Base-by-base conservation (phyloP, 2,329 filamentous ascomycete species). In the Microsporum canis region DNA sequence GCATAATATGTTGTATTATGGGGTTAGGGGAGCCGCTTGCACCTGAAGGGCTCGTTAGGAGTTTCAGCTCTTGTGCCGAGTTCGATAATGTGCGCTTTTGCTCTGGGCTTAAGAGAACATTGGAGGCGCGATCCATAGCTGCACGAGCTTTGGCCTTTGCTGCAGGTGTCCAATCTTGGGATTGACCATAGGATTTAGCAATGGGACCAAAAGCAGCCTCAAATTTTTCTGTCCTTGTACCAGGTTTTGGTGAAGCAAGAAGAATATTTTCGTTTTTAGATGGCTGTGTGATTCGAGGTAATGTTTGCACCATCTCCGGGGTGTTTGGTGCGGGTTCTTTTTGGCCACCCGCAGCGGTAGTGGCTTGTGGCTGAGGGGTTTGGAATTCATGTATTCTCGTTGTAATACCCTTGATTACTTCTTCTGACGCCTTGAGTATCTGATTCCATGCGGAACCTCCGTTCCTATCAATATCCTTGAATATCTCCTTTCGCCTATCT, bases 371-470 rank as follows among this genome's bases (percentile, higher is more conserved):
- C 70, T 43, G 67, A 59, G 6, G 78, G 62, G 80, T 81, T 61
- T 80, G 80, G 65, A 81, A 84, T 12, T 80, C 77, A 57, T 86
- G 82, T 57, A 96, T 85, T 53, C 89, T 85, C 5, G 74, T 74
- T 61, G 84, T 83, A 57, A 96, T 82, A 8, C 78, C 79, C 65
- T 84, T 83, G 58, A 96, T 79, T 17, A 88, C 80, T 10, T 83
- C 81, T 17, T 92, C 79, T 68, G 89, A 91, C 5, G 86, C 76
- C 17, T 78, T 77, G 63, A 86, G 85, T 56, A 95, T 81, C 68
- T 96, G 90, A 6, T 85, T 84, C 89, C 90, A 96, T 66, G 88
- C 86, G 0, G 89, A 82, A 0, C 88, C 89, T 51, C 87, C 88
- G 60, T 84, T 84, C 63, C 91, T 87, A 66, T 95, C 89, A 63